A percentile compares a stretch with the other conserved stretches of the same genome.
These are phyloP conservation scores for Penicillium verrucosum DNA, from an alignment of 2,329 filamentous ascomycete genomes.

Conservation along the genomic window DNA sequence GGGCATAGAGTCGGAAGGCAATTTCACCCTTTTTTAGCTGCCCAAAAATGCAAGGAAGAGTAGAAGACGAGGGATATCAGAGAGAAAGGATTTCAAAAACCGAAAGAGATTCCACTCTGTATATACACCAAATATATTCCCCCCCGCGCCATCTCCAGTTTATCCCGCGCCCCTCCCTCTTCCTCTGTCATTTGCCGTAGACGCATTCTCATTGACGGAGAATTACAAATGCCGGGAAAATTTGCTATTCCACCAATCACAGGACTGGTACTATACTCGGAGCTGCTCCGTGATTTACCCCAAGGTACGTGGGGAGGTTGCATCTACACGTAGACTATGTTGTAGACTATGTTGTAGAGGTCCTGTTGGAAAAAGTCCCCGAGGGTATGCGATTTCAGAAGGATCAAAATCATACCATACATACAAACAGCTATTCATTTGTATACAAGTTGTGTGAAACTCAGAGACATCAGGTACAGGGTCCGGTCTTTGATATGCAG, in stretches of 20 bases:
- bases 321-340: not conserved
- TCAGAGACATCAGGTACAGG: not conserved
- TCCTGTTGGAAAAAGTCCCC: not conserved
- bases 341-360: not conserved
- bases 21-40: not conserved
- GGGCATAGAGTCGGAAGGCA: not conserved
- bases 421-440: not conserved
- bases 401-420: not conserved
- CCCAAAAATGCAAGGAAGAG: not conserved
- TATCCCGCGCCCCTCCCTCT: slow-evolving; percentile 17
- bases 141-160: slow-evolving; percentile 19
- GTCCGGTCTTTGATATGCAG: not conserved
- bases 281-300: slow-evolving; percentile 18
- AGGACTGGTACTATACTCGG: slow-evolving; percentile 2
- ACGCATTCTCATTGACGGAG: slow-evolving; percentile 24
- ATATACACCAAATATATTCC: slow-evolving; percentile 19
- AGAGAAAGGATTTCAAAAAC: slow-evolving; percentile 2
- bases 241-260: slow-evolving; percentile 26
- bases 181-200: not conserved
- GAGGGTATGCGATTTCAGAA: not conserved
- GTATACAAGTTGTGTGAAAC: not conserved
- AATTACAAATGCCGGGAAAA: slow-evolving; percentile 10
- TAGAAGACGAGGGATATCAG: not conserved
- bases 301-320: slow-evolving; percentile 7
- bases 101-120: slow-evolving; percentile 10